A percentile compares a stretch with the other conserved stretches of the same genome.
These are phyloP conservation scores for Bombardia bombarda DNA, from an alignment of 495 filamentous ascomycete genomes.

Conservation along the genomic window DNA sequence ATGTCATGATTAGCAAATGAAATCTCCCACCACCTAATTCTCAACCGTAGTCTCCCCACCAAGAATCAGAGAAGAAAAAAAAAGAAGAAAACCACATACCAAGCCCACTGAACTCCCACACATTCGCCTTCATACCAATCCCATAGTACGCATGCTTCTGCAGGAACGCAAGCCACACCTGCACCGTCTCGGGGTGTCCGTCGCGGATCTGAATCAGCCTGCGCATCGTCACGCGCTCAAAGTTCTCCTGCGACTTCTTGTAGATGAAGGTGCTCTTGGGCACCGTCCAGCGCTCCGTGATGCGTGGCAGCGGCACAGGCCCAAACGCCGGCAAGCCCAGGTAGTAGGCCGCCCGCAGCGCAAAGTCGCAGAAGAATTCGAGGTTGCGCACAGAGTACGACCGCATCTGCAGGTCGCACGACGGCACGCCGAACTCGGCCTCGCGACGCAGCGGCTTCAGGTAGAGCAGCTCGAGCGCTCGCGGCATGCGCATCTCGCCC, in stretches of 20 bases:
- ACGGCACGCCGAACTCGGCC: slow-evolving; percentile 65
- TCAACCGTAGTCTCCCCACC: neutral
- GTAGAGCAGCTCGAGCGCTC: slow-evolving; percentile 62
- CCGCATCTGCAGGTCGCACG: slow-evolving; percentile 85
- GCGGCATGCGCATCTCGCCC: slow-evolving; percentile 28
- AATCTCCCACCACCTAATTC: no score
- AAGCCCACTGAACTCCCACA: slow-evolving; percentile 77
- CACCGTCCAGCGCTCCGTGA: slow-evolving; percentile 89
- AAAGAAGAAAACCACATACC: slow-evolving; percentile 34
- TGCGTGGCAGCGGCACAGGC: slow-evolving; percentile 80
- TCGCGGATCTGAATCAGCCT: slow-evolving; percentile 90
- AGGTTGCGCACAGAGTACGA: slow-evolving; percentile 88
- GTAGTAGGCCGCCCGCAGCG: slow-evolving; percentile 90
- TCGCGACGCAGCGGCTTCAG: slow-evolving; percentile 72
- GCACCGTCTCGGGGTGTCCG: slow-evolving; percentile 79
- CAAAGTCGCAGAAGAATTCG: slow-evolving; percentile 92
- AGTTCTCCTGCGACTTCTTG: slow-evolving; percentile 98
- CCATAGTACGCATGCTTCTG: slow-evolving; percentile 87
- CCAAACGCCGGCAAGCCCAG: slow-evolving; percentile 78
- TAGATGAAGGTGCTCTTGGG: slow-evolving; percentile 81
- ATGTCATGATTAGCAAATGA: neutral
- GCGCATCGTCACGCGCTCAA: slow-evolving; percentile 80
- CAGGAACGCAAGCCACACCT: slow-evolving; percentile 85
- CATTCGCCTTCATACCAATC: slow-evolving; percentile 96
- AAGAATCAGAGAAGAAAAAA: neutral